Conservation (phyloP, 768 basidiomycete genomes). For the Collybia sordida region DNA sequence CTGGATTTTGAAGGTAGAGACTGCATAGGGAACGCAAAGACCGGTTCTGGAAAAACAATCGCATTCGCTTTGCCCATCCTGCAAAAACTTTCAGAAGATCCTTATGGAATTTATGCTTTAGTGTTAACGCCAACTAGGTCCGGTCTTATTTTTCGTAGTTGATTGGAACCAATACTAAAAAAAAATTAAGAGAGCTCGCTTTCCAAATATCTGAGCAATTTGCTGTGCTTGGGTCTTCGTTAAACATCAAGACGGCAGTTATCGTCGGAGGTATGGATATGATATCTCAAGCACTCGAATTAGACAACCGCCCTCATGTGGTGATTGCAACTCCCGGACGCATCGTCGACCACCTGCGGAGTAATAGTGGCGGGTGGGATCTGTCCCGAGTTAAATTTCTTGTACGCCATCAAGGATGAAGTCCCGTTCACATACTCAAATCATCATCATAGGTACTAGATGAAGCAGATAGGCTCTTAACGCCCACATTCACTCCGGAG, state of each 20-base stretch:
- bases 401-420: slow-evolving; percentile 39
- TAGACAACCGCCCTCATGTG: slow-evolving; percentile 84
- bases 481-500: slow-evolving; percentile 86
- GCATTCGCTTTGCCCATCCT: slow-evolving; percentile 96
- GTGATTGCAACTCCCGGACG: slow-evolving; percentile 96
- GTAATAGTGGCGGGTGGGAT: slow-evolving; percentile 79
- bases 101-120: slow-evolving; percentile 92
- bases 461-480: slow-evolving; percentile 93
- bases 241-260: slow-evolving; percentile 84
- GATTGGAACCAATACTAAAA: background rate
- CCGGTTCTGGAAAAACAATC: slow-evolving; percentile 96
- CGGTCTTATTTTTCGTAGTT: slow-evolving; percentile 14
- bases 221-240: slow-evolving; percentile 78
- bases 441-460: slow-evolving; percentile 71
- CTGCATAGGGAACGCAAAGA: slow-evolving; percentile 97
- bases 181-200: slow-evolving; percentile 75
- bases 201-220: slow-evolving; percentile 99
- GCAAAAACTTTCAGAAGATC: slow-evolving; percentile 83
- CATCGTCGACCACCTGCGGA: slow-evolving; percentile 86
- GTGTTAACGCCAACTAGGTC: slow-evolving; percentile 95
- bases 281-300: slow-evolving; percentile 89
- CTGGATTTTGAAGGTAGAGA: slow-evolving; percentile 65
- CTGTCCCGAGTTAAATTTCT: slow-evolving; percentile 82
- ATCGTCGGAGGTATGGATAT: slow-evolving; percentile 99
- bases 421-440: background rate